Conservation (phyloP, 306 rosid species). For the Chamaecrista fasciculata region DNA sequence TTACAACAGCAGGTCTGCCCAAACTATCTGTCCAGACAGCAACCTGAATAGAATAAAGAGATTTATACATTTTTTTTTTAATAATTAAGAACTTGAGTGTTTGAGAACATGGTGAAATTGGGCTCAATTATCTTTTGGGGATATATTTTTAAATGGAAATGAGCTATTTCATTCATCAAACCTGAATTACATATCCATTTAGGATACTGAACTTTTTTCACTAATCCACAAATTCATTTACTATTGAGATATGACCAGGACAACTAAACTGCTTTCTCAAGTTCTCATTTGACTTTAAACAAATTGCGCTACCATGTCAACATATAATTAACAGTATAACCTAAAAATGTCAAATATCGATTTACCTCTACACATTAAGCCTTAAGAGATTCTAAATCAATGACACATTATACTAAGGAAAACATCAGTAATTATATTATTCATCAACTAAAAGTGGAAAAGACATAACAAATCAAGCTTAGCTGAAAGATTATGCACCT, state of each 20-base stretch:
- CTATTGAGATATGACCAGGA: neutral
- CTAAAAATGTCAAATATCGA: neutral
- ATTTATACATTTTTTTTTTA: neutral
- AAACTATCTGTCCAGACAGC: slow-evolving; percentile 8
- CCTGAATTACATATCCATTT: neutral
- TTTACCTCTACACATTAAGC: neutral
- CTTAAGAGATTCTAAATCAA: neutral
- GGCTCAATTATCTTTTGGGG: neutral
- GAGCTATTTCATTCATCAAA: neutral
- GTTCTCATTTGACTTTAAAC: neutral
- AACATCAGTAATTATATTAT: neutral
- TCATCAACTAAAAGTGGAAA: neutral
- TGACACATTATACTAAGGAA: neutral
- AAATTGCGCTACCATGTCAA: neutral
- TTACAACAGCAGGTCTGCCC: slow-evolving; percentile 27
- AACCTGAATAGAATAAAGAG: slow-evolving; percentile 19
- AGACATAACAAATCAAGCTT: neutral
- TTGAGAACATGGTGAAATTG: neutral
- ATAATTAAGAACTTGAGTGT: neutral
- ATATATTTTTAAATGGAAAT: neutral
- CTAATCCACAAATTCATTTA: neutral
- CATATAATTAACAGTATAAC: neutral
- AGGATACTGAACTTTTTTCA: neutral
- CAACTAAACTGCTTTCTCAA: neutral
- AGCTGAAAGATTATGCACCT: slow-evolving; percentile 23